phyloP scores from a whole-genome alignment of 202 grass and related monocot species.

The Sporobolus alterniflorus region DNA sequence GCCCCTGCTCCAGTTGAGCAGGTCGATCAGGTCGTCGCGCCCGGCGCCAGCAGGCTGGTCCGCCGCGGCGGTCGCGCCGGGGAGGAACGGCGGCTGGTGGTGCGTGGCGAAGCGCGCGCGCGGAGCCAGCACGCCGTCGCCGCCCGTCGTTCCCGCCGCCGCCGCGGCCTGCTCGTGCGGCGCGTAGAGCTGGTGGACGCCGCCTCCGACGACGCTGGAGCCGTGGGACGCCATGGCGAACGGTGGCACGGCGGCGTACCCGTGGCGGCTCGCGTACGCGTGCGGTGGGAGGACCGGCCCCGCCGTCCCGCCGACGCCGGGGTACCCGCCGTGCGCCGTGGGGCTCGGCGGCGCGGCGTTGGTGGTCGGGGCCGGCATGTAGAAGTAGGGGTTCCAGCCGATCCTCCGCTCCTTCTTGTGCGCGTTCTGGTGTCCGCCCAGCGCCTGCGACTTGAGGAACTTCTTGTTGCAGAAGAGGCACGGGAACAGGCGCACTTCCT shows the following conservation, averaged over 20 bases:
- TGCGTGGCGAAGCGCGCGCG: constrained; percentile 54
- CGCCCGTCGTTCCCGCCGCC: background rate
- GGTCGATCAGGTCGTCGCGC: constrained; percentile 66
- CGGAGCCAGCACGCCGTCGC: constrained; percentile 11
- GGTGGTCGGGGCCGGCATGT: constrained; percentile 39
- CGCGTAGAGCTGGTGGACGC: constrained; percentile 37
- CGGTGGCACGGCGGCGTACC: constrained; percentile 34
- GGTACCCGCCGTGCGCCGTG: background rate
- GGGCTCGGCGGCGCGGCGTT: constrained; percentile 24
- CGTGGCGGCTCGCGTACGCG: constrained; percentile 5
- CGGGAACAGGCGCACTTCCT: constrained; percentile 93
- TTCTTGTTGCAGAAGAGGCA: constrained; percentile 99
- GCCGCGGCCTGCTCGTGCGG: background rate
- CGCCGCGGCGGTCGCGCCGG: constrained; percentile 21
- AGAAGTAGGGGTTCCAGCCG: constrained; percentile 84
- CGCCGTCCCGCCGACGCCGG: background rate
- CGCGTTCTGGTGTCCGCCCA: constrained; percentile 94
- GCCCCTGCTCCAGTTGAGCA: constrained; percentile 87
- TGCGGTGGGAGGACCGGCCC: too few relatives aligned
- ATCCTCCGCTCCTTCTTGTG: constrained; percentile 98
- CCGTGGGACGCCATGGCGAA: constrained; percentile 57
- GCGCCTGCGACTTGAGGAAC: constrained; percentile 95
- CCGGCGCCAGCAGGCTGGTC: constrained; percentile 43
- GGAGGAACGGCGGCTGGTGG: constrained; percentile 32
- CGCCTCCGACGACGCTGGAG: constrained; percentile 25